Percentiles rank a stretch among this genome's conserved stretches.
Conservation (phyloP, 768 basidiomycete species). For the Rhodotorula paludigena region DNA sequence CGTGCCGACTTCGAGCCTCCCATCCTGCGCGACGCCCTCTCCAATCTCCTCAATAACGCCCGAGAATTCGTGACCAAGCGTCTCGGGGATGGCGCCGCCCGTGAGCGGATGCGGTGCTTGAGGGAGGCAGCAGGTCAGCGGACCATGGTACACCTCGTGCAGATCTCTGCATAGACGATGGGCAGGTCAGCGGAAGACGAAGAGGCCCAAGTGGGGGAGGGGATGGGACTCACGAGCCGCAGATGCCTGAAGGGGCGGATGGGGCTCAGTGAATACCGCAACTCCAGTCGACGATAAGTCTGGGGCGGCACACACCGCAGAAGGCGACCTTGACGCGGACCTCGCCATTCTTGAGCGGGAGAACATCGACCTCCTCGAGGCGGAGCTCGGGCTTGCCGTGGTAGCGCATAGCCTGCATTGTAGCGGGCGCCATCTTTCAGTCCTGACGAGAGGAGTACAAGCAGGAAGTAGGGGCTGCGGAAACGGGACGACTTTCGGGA, state of each 20-base stretch:
- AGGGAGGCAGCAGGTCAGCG: constrained; percentile 44
- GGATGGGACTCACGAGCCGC: constrained; percentile 46
- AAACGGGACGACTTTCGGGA: too few relatives aligned
- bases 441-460: too few relatives aligned
- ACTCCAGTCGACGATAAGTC: neutral
- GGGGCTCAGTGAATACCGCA: too few relatives aligned
- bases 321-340: constrained; percentile 49
- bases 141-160: constrained; percentile 49
- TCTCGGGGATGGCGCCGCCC: constrained; percentile 50
- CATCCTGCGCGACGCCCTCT: constrained; percentile 44
- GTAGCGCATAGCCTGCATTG: constrained; percentile 54
- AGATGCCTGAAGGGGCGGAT: constrained; percentile 47
- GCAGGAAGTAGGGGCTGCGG: too few relatives aligned
- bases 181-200: neutral
- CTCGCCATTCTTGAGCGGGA: constrained; percentile 47
- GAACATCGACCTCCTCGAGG: constrained; percentile 50
- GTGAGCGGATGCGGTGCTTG: constrained; percentile 49
- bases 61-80: constrained; percentile 53
- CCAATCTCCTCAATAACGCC: constrained; percentile 41
- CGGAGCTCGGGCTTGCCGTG: constrained; percentile 52
- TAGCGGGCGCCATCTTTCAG: neutral
- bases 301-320: neutral
- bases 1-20: constrained; percentile 47
- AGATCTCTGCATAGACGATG: constrained; percentile 45
- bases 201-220: too few relatives aligned